Conservation (phyloP, 2,329 filamentous ascomycete genomes). For the Sordariomycetes sp. region DNA sequence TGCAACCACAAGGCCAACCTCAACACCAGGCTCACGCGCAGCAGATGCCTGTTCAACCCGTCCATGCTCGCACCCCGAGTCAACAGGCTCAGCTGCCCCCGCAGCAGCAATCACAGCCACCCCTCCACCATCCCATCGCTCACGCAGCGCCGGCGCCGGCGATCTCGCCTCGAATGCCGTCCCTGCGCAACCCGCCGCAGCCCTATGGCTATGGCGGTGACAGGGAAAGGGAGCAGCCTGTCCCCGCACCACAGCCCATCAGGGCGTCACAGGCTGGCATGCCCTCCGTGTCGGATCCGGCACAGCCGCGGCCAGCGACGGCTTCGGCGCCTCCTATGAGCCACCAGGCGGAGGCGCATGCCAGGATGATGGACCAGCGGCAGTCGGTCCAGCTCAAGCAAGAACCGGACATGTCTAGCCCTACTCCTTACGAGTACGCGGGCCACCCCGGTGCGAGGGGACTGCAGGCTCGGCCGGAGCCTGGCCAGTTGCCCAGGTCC, state of each 20-base stretch:
- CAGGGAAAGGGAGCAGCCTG: neutral
- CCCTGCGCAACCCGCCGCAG: constrained; percentile 29
- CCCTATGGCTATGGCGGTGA: constrained; percentile 22
- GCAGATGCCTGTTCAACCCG: neutral
- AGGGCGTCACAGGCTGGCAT: neutral
- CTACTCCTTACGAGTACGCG: neutral
- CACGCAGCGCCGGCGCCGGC: constrained; percentile 26
- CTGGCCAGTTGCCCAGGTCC: neutral
- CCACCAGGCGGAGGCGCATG: neutral
- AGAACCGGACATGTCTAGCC: neutral
- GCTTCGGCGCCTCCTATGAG: neutral
- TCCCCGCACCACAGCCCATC: neutral
- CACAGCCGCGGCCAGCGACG: neutral
- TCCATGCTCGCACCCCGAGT: neutral
- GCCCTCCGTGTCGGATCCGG: neutral
- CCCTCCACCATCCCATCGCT: constrained; percentile 22
- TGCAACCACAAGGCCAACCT: constrained; percentile 8
- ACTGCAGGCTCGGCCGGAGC: neutral
- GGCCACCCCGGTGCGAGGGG: neutral
- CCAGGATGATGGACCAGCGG: neutral
- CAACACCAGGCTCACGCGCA: constrained; percentile 6
- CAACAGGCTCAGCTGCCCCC: constrained; percentile 19
- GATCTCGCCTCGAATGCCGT: constrained; percentile 34
- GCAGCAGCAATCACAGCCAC: constrained; percentile 17
- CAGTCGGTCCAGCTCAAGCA: constrained; percentile 2